Evolutionary conservation across 805 yeast species (phyloP).

Genomic region (Starmerella roubikii): DNA sequence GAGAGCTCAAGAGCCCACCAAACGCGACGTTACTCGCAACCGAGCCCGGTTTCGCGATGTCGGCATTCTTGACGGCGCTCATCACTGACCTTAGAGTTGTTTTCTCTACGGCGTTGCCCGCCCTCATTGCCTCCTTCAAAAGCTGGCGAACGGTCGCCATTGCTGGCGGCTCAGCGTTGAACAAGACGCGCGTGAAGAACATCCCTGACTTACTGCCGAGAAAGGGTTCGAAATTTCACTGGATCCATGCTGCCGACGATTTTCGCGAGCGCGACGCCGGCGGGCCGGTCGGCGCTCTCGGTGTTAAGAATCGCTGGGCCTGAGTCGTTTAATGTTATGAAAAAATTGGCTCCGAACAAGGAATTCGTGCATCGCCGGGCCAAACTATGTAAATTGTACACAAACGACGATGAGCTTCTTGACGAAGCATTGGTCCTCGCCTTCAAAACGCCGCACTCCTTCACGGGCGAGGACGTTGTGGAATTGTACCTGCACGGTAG

Average conservation of each 20-base stretch:
- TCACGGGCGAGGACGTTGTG: slow-evolving; percentile 82
- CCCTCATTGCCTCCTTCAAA: slow-evolving; percentile 36
- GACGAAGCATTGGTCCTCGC: slow-evolving; percentile 66
- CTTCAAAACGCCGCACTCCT: slow-evolving; percentile 63
- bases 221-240: not conserved
- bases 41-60: slow-evolving; percentile 24
- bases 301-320: slow-evolving; percentile 76
- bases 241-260: slow-evolving; percentile 44
- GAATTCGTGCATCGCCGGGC: slow-evolving; percentile 42
- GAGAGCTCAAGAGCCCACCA: slow-evolving; percentile 33
- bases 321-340: slow-evolving; percentile 17
- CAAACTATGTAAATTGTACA: slow-evolving; percentile 42
- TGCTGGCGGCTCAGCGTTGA: slow-evolving; percentile 24
- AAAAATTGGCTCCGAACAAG: slow-evolving; percentile 12
- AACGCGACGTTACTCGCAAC: slow-evolving; percentile 22
- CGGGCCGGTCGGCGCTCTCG: slow-evolving; percentile 73
- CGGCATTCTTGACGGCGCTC: slow-evolving; percentile 26
- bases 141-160: slow-evolving; percentile 31
- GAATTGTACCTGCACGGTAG: slow-evolving; percentile 96
- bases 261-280: slow-evolving; percentile 78
- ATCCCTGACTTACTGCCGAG: not conserved
- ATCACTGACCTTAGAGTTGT: slow-evolving; percentile 25
- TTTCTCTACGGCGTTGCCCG: slow-evolving; percentile 30
- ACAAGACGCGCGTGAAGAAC: slow-evolving; percentile 5
- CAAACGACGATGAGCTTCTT: slow-evolving; percentile 29